phyloP scores from a whole-genome alignment of 1,284 basidiomycete species.

The Rhodotorula sp. region DNA sequence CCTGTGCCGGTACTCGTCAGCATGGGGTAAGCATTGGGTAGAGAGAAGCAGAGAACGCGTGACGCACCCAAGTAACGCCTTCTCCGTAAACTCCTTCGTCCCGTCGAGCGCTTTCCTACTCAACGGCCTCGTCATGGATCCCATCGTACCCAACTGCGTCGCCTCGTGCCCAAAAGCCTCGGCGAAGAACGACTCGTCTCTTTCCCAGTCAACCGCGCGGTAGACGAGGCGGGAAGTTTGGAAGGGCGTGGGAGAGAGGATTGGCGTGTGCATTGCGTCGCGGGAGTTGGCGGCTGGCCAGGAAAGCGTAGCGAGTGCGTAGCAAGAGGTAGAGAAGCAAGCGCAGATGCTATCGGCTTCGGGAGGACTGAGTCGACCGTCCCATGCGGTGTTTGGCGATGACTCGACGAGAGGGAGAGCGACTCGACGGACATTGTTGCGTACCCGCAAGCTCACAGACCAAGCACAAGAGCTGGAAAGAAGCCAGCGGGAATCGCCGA shows the following conservation, averaged over 20 bases:
- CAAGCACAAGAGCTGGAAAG: no score
- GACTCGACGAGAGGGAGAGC: no score
- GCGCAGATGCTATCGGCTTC: no score
- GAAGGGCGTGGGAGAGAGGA: constrained; percentile 11
- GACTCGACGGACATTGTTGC: no score
- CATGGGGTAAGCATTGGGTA: background rate
- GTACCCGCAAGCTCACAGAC: no score
- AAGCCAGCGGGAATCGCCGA: no score
- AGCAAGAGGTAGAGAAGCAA: no score
- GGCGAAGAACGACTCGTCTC: constrained; percentile 3
- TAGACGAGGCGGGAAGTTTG: constrained; percentile 12
- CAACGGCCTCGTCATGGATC: background rate
- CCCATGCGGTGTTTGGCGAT: no score
- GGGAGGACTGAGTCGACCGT: no score
- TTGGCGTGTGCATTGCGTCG: background rate
- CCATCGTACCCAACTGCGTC: background rate
- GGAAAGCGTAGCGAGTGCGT: no score
- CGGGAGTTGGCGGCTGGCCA: background rate
- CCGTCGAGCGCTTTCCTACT: background rate
- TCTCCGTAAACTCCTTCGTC: background rate
- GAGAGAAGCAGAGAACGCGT: background rate
- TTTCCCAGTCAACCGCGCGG: background rate
- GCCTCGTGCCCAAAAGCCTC: background rate
- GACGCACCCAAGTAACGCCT: background rate
- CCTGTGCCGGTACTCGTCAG: background rate